Evolutionary conservation across 495 filamentous ascomycete genomes (phyloP).

Genomic region (Friedmanniomyces endolithicus): DNA sequence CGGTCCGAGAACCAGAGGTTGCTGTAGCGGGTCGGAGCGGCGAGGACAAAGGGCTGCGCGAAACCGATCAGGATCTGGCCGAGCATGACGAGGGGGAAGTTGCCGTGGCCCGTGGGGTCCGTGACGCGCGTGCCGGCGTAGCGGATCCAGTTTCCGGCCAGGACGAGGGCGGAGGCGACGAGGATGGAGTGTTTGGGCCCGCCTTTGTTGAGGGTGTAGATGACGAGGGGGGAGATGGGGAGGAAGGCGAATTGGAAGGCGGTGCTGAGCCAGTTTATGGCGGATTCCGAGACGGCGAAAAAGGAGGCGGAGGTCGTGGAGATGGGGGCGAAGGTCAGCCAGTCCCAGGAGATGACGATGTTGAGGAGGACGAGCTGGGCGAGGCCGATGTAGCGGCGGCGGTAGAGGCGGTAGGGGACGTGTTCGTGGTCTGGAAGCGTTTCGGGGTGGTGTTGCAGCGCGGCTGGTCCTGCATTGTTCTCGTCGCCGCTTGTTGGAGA

Average conservation of each 20-base stretch:
- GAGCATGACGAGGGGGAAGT: constrained; percentile 73
- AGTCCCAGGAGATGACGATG: constrained; percentile 92
- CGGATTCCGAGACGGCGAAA: constrained; percentile 60
- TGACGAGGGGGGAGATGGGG: constrained; percentile 56
- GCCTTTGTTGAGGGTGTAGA: constrained; percentile 67
- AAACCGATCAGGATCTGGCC: constrained; percentile 89
- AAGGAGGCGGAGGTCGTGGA: constrained; percentile 63
- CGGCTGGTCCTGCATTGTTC: background rate
- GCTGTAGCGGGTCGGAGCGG: constrained; percentile 75
- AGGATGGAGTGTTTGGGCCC: constrained; percentile 71
- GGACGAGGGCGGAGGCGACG: constrained; percentile 53
- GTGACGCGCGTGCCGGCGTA: constrained; percentile 61
- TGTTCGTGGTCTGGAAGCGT: background rate
- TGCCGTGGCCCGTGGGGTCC: constrained; percentile 30
- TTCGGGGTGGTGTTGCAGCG: background rate
- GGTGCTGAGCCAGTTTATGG: constrained; percentile 88
- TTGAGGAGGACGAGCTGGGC: constrained; percentile 75
- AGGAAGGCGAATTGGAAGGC: constrained; percentile 76
- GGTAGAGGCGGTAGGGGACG: constrained; percentile 64
- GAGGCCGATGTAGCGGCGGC: constrained; percentile 79
- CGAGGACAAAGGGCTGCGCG: constrained; percentile 83
- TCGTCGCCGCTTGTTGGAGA: background rate
- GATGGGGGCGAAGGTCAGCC: constrained; percentile 85
- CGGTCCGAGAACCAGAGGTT: constrained; percentile 86
- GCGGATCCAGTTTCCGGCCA: constrained; percentile 85